These are phyloP conservation scores for Aspergillus hancockii DNA, from an alignment of 495 filamentous ascomycete species.

Conservation along the genomic window DNA sequence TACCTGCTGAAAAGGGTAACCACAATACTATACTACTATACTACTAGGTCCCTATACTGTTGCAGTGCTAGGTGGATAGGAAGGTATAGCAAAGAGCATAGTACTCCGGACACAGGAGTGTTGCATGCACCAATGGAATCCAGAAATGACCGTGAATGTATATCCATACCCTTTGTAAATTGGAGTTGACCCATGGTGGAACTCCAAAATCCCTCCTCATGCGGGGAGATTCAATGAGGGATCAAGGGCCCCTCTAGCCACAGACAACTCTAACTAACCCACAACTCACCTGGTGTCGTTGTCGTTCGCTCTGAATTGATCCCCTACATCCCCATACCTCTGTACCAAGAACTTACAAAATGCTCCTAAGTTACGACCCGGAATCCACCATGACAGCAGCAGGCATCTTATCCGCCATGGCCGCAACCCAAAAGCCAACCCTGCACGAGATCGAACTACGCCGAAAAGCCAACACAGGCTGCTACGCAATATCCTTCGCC, in stretches of 20 bases:
- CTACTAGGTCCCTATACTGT: not conserved
- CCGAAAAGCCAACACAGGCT: constrained; percentile 7
- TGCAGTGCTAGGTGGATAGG: too few relatives aligned
- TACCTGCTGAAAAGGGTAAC: too few relatives aligned
- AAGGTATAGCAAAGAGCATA: too few relatives aligned
- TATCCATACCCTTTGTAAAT: constrained; percentile 6
- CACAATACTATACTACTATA: too few relatives aligned
- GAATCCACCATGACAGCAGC: constrained; percentile 13
- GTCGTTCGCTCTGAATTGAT: not conserved
- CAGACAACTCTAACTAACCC: too few relatives aligned
- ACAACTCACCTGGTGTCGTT: not conserved
- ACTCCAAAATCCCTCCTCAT: too few relatives aligned
- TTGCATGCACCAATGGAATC: too few relatives aligned
- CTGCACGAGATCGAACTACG: constrained; percentile 13
- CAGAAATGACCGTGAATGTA: not conserved
- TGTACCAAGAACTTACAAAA: constrained; percentile 2
- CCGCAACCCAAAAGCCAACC: not conserved
- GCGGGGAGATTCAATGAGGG: not conserved
- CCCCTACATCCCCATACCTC: not conserved
- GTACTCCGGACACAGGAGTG: too few relatives aligned
- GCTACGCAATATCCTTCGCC: constrained; percentile 8
- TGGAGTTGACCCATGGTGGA: too few relatives aligned
- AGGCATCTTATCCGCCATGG: constrained; percentile 6
- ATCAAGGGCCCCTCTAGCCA: not conserved
- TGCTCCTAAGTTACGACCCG: constrained; percentile 20